Base-by-base conservation (phyloP, 495 filamentous ascomycete genomes). In the Hyaloscypha hepaticicola region DNA sequence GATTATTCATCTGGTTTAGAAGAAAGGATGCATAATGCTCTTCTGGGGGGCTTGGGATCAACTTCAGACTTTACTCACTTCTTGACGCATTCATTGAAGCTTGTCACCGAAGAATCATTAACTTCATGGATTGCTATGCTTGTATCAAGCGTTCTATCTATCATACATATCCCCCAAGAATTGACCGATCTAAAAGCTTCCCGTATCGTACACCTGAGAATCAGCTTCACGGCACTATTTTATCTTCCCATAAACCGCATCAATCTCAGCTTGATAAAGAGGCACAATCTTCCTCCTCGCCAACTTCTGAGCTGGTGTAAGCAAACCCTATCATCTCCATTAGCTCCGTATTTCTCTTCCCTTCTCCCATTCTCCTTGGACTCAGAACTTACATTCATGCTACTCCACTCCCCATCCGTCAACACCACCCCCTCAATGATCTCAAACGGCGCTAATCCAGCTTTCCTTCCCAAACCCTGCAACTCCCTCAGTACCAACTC, bases 351-450 rank as follows among this genome's bases (percentile, higher is more conserved):
- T 49, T 21, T 2, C 19, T 19, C 21, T 28, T 53, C 27, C 19
- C n/a, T 14, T 59, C 55, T 19, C 14, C 27, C 27, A 3, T 41
- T 19, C 63, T 19, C 49, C 60, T 22, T 28, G 12, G 41, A 26
- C 51, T 25, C 45, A 14, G 52, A 52, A 82, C 92, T 85, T 81
- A 96, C 93, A 77, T 96, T 97, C 59, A 94, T 89, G 48, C 92
- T 88, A 27, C 89, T 96, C 94, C 94, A 98, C 75, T 98, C 94
- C 76, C 96, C 92, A 64, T 96, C 92, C 2, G 90, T 89, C 71
- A 98, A 74, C 5, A 96, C 92, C 19, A 97, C 91, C 66, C 92
- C 94, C 64, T 90, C 88, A 69, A 98, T 88, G 56, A 97, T 91
- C 79, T 98, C 94, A 66, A 95, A 90, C 24, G 89, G 87, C 12